Evolutionary conservation across 2,329 filamentous ascomycete species (phyloP).

Genomic region (Neonectria ditissima): DNA sequence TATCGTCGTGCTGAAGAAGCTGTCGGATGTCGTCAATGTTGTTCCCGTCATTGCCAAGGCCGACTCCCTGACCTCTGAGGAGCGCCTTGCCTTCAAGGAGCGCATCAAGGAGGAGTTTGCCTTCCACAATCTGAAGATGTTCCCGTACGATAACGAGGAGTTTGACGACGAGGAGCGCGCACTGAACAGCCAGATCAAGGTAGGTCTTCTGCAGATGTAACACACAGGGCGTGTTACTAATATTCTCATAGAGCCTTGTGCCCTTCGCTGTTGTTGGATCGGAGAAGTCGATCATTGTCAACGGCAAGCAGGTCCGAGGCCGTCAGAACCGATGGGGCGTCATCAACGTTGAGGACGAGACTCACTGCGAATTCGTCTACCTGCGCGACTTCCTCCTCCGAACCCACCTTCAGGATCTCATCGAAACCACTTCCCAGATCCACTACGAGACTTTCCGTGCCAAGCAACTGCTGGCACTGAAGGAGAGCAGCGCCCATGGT

Average conservation of each 20-base stretch:
- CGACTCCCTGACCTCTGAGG: slow-evolving; percentile 94
- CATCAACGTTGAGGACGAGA: slow-evolving; percentile 99
- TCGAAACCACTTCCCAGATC: slow-evolving; percentile 99
- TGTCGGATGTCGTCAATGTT: slow-evolving; percentile 98
- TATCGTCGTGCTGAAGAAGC: slow-evolving; percentile 99
- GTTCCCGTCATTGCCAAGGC: slow-evolving; percentile 99
- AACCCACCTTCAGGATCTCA: slow-evolving; percentile 97
- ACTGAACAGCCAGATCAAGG: slow-evolving; percentile 97
- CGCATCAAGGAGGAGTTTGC: slow-evolving; percentile 99
- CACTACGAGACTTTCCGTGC: slow-evolving; percentile 99
- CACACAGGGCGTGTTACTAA: slow-evolving; percentile 49
- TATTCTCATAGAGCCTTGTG: slow-evolving; percentile 77
- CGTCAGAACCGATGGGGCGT: slow-evolving; percentile 99
- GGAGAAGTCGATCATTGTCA: slow-evolving; percentile 97
- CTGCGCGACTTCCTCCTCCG: slow-evolving; percentile 98
- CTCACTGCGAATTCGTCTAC: slow-evolving; percentile 99
- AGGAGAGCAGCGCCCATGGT: slow-evolving; percentile 94
- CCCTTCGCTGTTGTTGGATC: slow-evolving; percentile 98
- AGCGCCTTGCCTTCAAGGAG: slow-evolving; percentile 97
- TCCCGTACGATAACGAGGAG: slow-evolving; percentile 99
- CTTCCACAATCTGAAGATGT: slow-evolving; percentile 99
- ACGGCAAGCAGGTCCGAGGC: slow-evolving; percentile 95
- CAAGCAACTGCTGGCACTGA: slow-evolving; percentile 96
- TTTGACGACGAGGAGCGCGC: slow-evolving; percentile 96
- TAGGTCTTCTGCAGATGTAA: slow-evolving; percentile 53